phyloP scores from a whole-genome alignment of 768 basidiomycete species.

The Hygrophorus russula region DNA sequence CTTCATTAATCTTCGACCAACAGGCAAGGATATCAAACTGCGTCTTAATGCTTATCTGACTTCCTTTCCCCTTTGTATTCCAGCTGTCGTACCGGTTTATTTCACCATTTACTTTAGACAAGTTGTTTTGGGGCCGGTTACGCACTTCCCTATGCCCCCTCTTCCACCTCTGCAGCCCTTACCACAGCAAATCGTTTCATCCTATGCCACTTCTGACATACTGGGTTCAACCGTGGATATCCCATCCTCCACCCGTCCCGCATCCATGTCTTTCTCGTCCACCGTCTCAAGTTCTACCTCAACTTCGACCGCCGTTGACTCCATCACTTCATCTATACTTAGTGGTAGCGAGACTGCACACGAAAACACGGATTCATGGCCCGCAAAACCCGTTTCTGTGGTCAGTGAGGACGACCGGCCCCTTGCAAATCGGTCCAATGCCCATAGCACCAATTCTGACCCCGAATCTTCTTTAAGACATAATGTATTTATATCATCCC shows the following conservation, averaged over 20 bases:
- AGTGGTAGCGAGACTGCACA: slow-evolving; percentile 9
- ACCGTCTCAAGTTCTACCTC: slow-evolving; percentile 30
- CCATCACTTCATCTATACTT: neutral
- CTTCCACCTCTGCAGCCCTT: slow-evolving; percentile 52
- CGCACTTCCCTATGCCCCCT: slow-evolving; percentile 61
- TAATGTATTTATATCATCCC: slow-evolving; percentile 24
- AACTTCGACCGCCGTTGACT: slow-evolving; percentile 15
- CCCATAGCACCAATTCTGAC: no score
- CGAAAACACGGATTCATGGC: neutral
- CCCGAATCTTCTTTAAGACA: no score
- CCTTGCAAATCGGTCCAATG: no score
- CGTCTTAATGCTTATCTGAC: neutral
- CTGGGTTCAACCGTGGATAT: slow-evolving; percentile 19
- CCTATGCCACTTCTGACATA: slow-evolving; percentile 24
- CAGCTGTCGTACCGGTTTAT: slow-evolving; percentile 58
- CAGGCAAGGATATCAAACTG: slow-evolving; percentile 30
- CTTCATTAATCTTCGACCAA: slow-evolving; percentile 62
- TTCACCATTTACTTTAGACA: slow-evolving; percentile 64
- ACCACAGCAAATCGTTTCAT: slow-evolving; percentile 30
- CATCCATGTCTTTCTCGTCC: slow-evolving; percentile 44
- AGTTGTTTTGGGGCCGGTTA: slow-evolving; percentile 46
- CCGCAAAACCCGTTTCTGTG: slow-evolving; percentile 11
- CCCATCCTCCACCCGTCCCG: slow-evolving; percentile 24
- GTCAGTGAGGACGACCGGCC: no score
- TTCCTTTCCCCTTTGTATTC: slow-evolving; percentile 1